Base-by-base conservation (phyloP, 2,329 filamentous ascomycete genomes). In the Cladophialophora immunda region DNA sequence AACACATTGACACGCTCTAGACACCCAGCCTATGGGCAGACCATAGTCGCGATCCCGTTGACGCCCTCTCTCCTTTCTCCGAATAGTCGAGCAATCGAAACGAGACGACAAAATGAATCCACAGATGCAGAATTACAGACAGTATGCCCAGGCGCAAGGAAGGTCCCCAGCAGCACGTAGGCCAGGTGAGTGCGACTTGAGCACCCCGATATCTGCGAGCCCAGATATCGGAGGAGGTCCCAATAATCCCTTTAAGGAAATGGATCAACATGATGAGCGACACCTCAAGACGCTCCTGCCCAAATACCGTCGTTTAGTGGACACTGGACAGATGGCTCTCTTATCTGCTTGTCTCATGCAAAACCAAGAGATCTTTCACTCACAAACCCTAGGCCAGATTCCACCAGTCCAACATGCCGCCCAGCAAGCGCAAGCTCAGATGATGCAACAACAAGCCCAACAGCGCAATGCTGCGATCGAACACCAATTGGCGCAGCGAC, bases 401-500 rank as follows among this genome's bases (percentile, higher is more conserved):
- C 67, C 69, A 13, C 67, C 65, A 34, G 62, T 62, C 41, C 70
- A 69, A 34, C 66, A 71, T 36, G 60, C 65, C 34, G 64, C 65
- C 13, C 71, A 73, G 53, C 70, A 72, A 59, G 65, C 68, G n/a
- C 72, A 73, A 22, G 56, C 64, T 11, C 70, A 72, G 38, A 59
- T 71, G 57, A 45, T 58, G 32, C 64, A 67, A 32, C 72, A 73
- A 52, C 68, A 72, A 45, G 59, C 64, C 45, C 64, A 68, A 30
- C 72, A 73, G 50, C 72, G 71, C 34, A 71, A 73, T 55, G 72
- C 68, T 17, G 69, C 68, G 15, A 60, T 73, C 25, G 72, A 73
- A 57, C 72, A 74, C 52, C 72, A 74, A 65, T 36, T 68, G 29
- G 89, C 91, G 54, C 93, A 94, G 78, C 89, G 93, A 68, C 89